Conservation (phyloP, 768 basidiomycete genomes). For the Leccinum pellstonianum region DNA sequence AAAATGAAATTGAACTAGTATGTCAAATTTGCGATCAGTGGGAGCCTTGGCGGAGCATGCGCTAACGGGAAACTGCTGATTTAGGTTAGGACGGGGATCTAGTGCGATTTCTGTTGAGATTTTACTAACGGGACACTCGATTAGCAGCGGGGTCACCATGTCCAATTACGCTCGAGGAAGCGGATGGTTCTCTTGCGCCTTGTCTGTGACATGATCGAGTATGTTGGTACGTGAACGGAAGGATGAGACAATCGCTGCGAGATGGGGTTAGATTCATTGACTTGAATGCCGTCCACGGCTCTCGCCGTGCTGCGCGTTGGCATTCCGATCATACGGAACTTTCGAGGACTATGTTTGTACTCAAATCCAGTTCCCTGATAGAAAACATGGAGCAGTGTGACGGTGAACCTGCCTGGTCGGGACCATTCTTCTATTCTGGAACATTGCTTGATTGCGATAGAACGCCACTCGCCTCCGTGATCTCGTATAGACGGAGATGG, state of each 20-base stretch:
- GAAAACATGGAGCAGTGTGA: conserved; percentile 9
- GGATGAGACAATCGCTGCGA: background rate
- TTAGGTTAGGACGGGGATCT: background rate
- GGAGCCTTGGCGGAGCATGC: background rate
- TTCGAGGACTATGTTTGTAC: background rate
- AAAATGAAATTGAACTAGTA: background rate
- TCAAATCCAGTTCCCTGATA: background rate
- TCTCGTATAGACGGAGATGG: conserved; percentile 16
- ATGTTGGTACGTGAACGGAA: conserved; percentile 1
- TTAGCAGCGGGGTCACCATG: background rate
- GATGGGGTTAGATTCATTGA: background rate
- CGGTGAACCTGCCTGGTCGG: background rate
- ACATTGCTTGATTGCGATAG: conserved; percentile 4
- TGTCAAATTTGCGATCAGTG: background rate
- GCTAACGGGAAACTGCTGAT: background rate
- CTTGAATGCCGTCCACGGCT: conserved; percentile 5
- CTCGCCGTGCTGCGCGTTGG: background rate
- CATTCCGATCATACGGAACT: conserved; percentile 3
- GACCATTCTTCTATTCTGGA: conserved; percentile 14
- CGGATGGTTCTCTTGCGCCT: background rate
- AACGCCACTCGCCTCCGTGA: conserved; percentile 23
- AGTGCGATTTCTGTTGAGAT: background rate
- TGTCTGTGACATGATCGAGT: background rate
- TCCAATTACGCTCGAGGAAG: background rate
- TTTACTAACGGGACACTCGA: background rate